Percentiles rank a stretch among this genome's conserved stretches.
phyloP scores from a whole-genome alignment of 345 rosid genomes.

The Camelina sativa region DNA sequence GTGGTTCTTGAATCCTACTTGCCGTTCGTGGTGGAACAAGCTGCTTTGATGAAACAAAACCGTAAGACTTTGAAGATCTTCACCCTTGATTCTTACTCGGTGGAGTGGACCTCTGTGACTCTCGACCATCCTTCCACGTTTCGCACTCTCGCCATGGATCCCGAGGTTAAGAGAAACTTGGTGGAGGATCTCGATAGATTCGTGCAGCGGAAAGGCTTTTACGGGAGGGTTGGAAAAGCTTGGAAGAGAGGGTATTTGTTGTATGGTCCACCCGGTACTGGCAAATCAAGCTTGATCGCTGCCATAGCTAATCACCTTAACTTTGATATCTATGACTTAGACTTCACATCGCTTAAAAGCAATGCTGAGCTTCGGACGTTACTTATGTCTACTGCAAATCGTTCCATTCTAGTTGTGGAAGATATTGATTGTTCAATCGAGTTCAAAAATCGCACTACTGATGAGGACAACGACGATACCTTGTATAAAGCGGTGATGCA shows the following conservation, averaged over 20 bases:
- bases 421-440: constrained; percentile 70
- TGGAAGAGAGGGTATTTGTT: constrained; percentile 86
- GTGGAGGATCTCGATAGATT: constrained; percentile 65
- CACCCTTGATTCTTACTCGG: constrained; percentile 45
- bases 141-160: constrained; percentile 64
- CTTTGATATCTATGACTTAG: constrained; percentile 76
- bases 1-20: constrained; percentile 57
- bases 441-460: constrained; percentile 49
- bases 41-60: constrained; percentile 48
- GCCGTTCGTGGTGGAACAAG: constrained; percentile 52
- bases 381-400: constrained; percentile 61
- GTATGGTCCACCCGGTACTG: constrained; percentile 81
- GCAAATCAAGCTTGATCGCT: constrained; percentile 82
- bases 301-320: constrained; percentile 82
- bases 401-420: constrained; percentile 71
- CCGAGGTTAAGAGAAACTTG: constrained; percentile 48
- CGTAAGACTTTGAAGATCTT: constrained; percentile 59
- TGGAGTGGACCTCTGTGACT: constrained; percentile 60
- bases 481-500: constrained; percentile 24
- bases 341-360: constrained; percentile 46
- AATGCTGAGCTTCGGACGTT: constrained; percentile 57
- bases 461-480: not conserved
- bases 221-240: constrained; percentile 71
- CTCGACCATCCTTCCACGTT: constrained; percentile 85
- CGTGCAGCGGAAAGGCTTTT: constrained; percentile 57